Conservation (phyloP, 1,139 yeast species). For the Candida sojae region DNA sequence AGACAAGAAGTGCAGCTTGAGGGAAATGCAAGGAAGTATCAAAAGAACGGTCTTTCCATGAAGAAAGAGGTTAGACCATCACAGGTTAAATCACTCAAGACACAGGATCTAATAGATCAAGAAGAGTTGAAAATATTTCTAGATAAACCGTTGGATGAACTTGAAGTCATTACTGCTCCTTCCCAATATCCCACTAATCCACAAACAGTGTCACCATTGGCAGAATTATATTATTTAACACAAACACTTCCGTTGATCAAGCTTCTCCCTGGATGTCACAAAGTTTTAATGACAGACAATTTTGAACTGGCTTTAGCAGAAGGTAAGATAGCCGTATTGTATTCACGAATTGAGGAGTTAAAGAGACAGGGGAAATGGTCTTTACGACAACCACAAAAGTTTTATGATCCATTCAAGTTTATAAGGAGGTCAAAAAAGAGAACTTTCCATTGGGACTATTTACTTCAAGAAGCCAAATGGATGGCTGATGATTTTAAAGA, state of each 20-base stretch:
- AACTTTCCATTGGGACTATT: conserved; percentile 66
- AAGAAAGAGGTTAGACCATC: conserved; percentile 11
- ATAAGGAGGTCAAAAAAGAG: conserved; percentile 27
- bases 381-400: conserved; percentile 76
- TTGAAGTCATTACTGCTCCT: conserved; percentile 44
- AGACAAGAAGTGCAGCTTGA: conserved; percentile 9
- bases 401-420: conserved; percentile 63
- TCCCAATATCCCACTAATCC: conserved; percentile 46
- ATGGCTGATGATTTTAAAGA: conserved; percentile 79
- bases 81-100: conserved; percentile 19
- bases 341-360: conserved; percentile 89
- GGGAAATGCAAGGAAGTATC: conserved; percentile 6
- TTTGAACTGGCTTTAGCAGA: conserved; percentile 88
- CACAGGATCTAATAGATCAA: conserved; percentile 21
- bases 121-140: conserved; percentile 28
- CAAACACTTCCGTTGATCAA: conserved; percentile 86
- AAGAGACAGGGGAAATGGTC: conserved; percentile 91
- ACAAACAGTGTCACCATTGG: conserved; percentile 61
- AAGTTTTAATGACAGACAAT: conserved; percentile 79
- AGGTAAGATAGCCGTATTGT: conserved; percentile 89
- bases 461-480: conserved; percentile 85
- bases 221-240: conserved; percentile 83
- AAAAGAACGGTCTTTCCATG: conserved; percentile 2
- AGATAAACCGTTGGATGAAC: conserved; percentile 27
- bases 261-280: conserved; percentile 81